Evolutionary conservation across 1,284 basidiomycete genomes (phyloP), one percentile per base, ranked within the genome.

Genomic region (Neotropicomus parvogracilis): DNA sequence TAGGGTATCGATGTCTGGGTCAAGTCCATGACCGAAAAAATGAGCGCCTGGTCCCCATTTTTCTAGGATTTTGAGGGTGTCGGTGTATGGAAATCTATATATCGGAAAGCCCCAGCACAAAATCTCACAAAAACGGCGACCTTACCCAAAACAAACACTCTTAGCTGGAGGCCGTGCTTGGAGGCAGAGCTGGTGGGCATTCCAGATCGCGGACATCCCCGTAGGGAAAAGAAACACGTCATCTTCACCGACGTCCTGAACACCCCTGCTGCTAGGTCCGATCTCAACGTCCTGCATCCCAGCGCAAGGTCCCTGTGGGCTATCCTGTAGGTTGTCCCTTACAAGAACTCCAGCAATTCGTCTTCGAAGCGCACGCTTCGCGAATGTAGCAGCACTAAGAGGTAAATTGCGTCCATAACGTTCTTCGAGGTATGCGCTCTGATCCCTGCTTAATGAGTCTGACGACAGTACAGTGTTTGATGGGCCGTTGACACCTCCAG

Each of bases 21-120:
- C 83, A 6, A 85, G 70, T 1, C 95, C 95, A 53, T 82, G 75
- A 3, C 95, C 95, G 50, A 91, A 80, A 73, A 98, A 97, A 66
- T 92, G 78, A 58, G 88, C 93, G 0, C 97, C 97, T 1, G 91
- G 90, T 1, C 97, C 97, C 92, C 95, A 99, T 69, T 99, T 98
- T 58, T 95, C 76, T 4, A 99, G 75, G 36, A 97, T 83, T 70
- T 99, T 99, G 52, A 97, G 79, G n/a, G 95, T 98, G 67, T 99
- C 97, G 9, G 86, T 92, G 68, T 98, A 99, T 0, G 95, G 90
- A 69, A 99, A 99, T 16, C 95, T 95, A 53, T 16, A 46, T 7
- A n/a, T 29, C 38, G 41, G 37, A 54, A 4, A 44, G 40, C 17
- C 27, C 56, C 36, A 52, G 19, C 4, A 19, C 49, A 5, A 48